A percentile compares a stretch with the other conserved stretches of the same genome.
These are phyloP conservation scores for Globisporangium spinosum DNA, from an alignment of 352 stramenopile genomes.

Conservation along the genomic window DNA sequence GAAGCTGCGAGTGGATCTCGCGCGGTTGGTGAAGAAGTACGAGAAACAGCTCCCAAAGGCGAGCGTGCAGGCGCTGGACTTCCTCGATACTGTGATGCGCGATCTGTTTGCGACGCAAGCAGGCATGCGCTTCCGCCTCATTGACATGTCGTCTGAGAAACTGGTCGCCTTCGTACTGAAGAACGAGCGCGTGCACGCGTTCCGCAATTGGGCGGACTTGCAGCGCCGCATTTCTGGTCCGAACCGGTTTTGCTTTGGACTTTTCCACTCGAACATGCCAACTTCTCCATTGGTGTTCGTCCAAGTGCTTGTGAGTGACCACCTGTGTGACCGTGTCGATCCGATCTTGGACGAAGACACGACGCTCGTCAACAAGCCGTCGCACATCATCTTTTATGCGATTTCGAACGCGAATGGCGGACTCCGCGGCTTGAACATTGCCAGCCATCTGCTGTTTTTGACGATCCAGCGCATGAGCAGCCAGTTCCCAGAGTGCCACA, in stretches of 20 bases:
- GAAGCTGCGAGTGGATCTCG: constrained; percentile 65
- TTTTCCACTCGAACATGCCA: constrained; percentile 84
- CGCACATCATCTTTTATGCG: constrained; percentile 85
- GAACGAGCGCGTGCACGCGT: constrained; percentile 72
- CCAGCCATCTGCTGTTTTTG: constrained; percentile 78
- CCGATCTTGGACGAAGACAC: constrained; percentile 57
- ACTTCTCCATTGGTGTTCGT: constrained; percentile 73
- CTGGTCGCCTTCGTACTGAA: constrained; percentile 63
- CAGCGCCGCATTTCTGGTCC: constrained; percentile 52
- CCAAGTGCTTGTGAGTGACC: constrained; percentile 64
- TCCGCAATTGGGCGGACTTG: constrained; percentile 68
- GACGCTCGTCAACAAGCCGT: constrained; percentile 35
- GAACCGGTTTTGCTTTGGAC: constrained; percentile 73
- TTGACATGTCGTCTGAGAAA: constrained; percentile 72
- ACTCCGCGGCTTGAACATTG: constrained; percentile 78
- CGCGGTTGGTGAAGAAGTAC: constrained; percentile 46
- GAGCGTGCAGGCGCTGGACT: constrained; percentile 63
- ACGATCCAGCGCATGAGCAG: constrained; percentile 75
- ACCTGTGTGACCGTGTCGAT: constrained; percentile 61
- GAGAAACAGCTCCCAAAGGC: constrained; percentile 37
- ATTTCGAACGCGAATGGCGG: constrained; percentile 79
- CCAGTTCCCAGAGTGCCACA: constrained; percentile 62
- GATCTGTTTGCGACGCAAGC: constrained; percentile 81
- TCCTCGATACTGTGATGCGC: constrained; percentile 79
- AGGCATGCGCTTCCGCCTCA: constrained; percentile 75